Evolutionary conservation across 164 flowering plant species (phyloP), one percentile per base, ranked within the genome.

Genomic region (Euptelea pleiosperma): DNA sequence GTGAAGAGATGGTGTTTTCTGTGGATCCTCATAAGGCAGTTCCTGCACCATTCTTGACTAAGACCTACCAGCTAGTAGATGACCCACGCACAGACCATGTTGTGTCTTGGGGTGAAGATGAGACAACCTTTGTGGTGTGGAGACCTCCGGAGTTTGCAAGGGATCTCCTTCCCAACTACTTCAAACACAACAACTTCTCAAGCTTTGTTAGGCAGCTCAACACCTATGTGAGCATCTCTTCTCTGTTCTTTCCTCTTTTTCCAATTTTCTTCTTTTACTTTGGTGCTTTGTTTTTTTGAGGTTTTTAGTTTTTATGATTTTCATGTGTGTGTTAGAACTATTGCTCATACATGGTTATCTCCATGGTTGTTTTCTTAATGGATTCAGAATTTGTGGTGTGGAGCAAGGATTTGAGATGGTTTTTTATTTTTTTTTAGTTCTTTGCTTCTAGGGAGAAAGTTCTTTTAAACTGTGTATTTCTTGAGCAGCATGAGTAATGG

Each of bases 141-240:
- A 70, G 77, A 22, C 79, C 82, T 3, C 69, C 82, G 48, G 83
- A 82, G 63, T 82, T 82, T 62, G 75, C 83, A 18, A 70, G 74
- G 18, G 78, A 77, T 66, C 73, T 75, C 24, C 75, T 82, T 30
- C 82, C 82, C 22, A 79, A 76, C 57, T 79, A 77, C 75, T 82
- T 82, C 80, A 82, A 82, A 72, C 86, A 82, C 73, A 79, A 73
- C 76, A 82, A 82, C 59, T 82, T 82, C 73, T 82, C 86, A 7
- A 82, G 86, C 75, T 82, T 81, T 62, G 81, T 81, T 29, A 60
- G 87, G 62, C 87, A 82, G 62, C 84, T 82, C 52, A 82, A 82
- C 61, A 82, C 87, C 66, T 82, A 82, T 61, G 87, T 78, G 37
- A 40, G 76, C 37, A 3, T 11, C 12, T 12, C 8, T 36, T 14